Evolutionary conservation across 1,284 basidiomycete species (phyloP).

Genomic region (Pseudozyma thailandica): DNA sequence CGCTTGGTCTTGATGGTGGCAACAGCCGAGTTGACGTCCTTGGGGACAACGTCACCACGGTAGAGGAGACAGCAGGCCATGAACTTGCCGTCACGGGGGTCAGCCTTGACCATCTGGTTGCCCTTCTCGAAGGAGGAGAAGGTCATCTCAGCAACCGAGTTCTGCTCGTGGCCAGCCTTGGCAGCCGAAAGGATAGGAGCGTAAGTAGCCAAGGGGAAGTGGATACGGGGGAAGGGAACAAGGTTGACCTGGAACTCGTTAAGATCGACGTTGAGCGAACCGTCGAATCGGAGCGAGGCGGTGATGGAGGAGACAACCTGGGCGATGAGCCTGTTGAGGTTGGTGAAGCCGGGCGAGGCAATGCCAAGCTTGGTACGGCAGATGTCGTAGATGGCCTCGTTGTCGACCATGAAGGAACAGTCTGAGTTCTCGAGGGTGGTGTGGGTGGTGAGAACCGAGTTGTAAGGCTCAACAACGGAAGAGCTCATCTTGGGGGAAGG

Average conservation of each 20-base stretch:
- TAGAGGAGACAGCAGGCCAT: constrained; percentile 74
- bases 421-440: constrained; percentile 99
- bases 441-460: constrained; percentile 97
- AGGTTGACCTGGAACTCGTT: constrained; percentile 99
- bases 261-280: constrained; percentile 96
- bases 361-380: constrained; percentile 96
- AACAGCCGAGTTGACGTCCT: constrained; percentile 93
- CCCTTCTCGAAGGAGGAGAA: constrained; percentile 97
- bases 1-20: constrained; percentile 86
- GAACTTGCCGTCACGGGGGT: constrained; percentile 78
- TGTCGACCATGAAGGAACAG: constrained; percentile 76
- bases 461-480: constrained; percentile 99
- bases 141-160: constrained; percentile 98
- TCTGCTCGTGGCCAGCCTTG: constrained; percentile 91
- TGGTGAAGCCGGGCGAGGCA: constrained; percentile 86
- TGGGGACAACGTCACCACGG: constrained; percentile 96
- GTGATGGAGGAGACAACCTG: constrained; percentile 95
- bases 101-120: constrained; percentile 86
- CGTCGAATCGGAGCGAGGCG: constrained; percentile 95
- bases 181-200: constrained; percentile 88
- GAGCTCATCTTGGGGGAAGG: constrained; percentile 80
- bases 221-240: constrained; percentile 85
- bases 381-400: constrained; percentile 88
- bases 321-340: constrained; percentile 95
- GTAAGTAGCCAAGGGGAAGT: constrained; percentile 96